Evolutionary conservation across 2,329 filamentous ascomycete species (phyloP), one percentile per base, ranked within the genome.

Genomic region (Nothophoma quercina): DNA sequence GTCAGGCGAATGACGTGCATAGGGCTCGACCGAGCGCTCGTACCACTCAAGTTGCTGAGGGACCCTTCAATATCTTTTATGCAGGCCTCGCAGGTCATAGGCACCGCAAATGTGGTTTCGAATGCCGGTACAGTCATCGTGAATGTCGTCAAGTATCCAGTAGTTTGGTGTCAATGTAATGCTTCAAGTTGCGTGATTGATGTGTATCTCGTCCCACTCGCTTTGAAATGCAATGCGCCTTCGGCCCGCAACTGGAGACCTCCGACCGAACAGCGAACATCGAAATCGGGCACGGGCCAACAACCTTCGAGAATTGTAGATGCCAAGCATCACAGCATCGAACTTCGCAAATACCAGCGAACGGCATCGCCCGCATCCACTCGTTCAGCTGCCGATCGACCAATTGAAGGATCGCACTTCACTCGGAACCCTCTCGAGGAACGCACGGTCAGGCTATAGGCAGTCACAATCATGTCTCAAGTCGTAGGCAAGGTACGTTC

Each of bases 31-130:
- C 53, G 26, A 29, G 48, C 55, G 56, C 54, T 62, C 69, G 54
- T 79, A 87, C 85, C 85, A 68, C 85, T 81, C 34, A 98, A 78
- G 69, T 88, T 86, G 74, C 88, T 84, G 42, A 98, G 79, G 39
- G 91, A 87, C 59, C 85, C 84, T 68, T 91, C 91, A 72, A 99
- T 87, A 67, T 91, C 88, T 75, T 93, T 88, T 74, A 96, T 86
- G 79, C 95, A 98, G 70, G 84, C 81, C 67, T 96, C 88, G 79
- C 95, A 98, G 77, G 88, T 91, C 81, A 98, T 88, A 48, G 92
- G 93, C 64, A 98, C 95, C 59, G 93, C 92, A 76, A 98, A 98
- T 60, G 93, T 88, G 56, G 93, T 96, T 89, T 98, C 71, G 30
- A 73, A 73, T 12, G 61, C 51, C 7, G 70, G 70, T 19, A 73